phyloP scores from a whole-genome alignment of 2,329 filamentous ascomycete genomes.

The Aspergillus latus region DNA sequence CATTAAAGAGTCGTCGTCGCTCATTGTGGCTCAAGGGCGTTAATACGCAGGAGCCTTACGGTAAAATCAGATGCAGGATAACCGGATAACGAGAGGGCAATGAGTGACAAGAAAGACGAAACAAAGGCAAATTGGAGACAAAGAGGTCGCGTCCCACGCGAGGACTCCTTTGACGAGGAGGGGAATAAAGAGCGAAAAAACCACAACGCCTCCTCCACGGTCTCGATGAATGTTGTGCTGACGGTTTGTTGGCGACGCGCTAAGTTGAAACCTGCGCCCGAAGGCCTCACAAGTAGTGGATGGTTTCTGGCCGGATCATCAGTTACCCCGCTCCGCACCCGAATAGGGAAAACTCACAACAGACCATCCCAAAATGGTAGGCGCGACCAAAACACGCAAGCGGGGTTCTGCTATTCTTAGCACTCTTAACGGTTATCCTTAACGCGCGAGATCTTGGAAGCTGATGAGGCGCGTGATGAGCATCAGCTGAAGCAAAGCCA shows the following conservation, averaged over 20 bases:
- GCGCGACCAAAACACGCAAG: conserved; percentile 23
- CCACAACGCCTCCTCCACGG: conserved; percentile 4
- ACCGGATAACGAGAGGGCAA: conserved; percentile 7
- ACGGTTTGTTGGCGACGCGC: conserved; percentile 28
- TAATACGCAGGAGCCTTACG: background rate
- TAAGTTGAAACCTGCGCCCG: conserved; percentile 15
- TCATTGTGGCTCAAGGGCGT: conserved; percentile 28
- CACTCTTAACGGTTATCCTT: background rate
- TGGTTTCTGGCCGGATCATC: conserved; percentile 25
- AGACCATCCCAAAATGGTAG: conserved; percentile 25
- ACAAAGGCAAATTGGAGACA: background rate
- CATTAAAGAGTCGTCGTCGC: conserved; percentile 49
- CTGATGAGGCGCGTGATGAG: background rate
- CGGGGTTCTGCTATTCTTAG: conserved; percentile 18
- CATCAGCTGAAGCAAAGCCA: background rate
- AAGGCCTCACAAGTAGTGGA: conserved; percentile 21
- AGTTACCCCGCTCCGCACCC: conserved; percentile 12
- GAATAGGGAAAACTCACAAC: conserved; percentile 36
- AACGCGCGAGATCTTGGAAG: background rate
- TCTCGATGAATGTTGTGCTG: conserved; percentile 22
- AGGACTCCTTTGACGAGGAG: background rate
- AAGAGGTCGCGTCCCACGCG: conserved; percentile 5
- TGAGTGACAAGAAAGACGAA: conserved; percentile 6
- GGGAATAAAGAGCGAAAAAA: conserved; percentile 4
- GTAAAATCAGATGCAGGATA: background rate